A percentile compares a stretch with the other conserved stretches of the same genome.
phyloP scores from a whole-genome alignment of 1,284 basidiomycete genomes.

The Spongiforma sp. region DNA sequence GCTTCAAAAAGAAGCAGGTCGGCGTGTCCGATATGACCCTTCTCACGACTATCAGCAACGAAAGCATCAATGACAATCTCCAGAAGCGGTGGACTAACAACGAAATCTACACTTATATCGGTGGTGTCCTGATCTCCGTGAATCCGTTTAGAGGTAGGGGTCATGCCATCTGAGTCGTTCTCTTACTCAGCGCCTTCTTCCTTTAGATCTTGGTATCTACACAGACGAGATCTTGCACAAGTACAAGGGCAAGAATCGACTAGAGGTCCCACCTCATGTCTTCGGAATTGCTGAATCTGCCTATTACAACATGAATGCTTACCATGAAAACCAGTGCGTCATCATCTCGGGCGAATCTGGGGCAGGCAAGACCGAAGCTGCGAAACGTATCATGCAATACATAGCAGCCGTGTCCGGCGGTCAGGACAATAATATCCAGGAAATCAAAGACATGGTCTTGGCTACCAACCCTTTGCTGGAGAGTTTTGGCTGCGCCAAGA shows the following conservation, averaged over 20 bases:
- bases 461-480: slow-evolving; percentile 98
- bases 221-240: slow-evolving; percentile 85
- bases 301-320: slow-evolving; percentile 99
- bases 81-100: slow-evolving; percentile 95
- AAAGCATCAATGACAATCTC: slow-evolving; percentile 97
- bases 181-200: slow-evolving; percentile 1
- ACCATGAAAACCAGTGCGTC: slow-evolving; percentile 99
- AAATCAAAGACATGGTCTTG: slow-evolving; percentile 99
- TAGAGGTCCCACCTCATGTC: slow-evolving; percentile 98
- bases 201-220: slow-evolving; percentile 94
- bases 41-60: slow-evolving; percentile 96
- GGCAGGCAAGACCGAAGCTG: slow-evolving; percentile 97
- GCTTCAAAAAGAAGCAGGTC: slow-evolving; percentile 97
- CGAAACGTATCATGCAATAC: slow-evolving; percentile 99
- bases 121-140: slow-evolving; percentile 96
- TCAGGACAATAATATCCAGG: slow-evolving; percentile 86
- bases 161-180: slow-evolving; percentile 20
- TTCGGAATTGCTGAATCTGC: slow-evolving; percentile 97
- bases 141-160: slow-evolving; percentile 92
- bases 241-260: slow-evolving; percentile 97
- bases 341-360: slow-evolving; percentile 99
- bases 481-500: slow-evolving; percentile 99
- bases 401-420: slow-evolving; percentile 96
- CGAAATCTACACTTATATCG: slow-evolving; percentile 99
- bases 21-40: slow-evolving; percentile 99